Evolutionary conservation across 768 basidiomycete species (phyloP).

Genomic region (Russula ochroleuca): DNA sequence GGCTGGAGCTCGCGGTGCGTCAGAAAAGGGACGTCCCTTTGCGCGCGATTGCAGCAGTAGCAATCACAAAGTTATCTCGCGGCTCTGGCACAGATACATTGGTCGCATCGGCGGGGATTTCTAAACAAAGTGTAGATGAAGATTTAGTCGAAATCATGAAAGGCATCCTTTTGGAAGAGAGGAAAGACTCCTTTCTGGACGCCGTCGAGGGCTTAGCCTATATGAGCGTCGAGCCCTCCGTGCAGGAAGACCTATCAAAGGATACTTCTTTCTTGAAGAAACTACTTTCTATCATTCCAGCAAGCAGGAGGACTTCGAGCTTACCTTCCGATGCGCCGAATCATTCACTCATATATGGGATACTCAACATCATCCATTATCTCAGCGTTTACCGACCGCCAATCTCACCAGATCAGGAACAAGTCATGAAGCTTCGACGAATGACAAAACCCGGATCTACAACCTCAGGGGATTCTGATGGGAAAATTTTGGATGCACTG

Average conservation of each 20-base stretch:
- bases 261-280: conserved; percentile 49
- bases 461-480: conserved; percentile 18
- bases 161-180: conserved; percentile 24
- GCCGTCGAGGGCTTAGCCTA: conserved; percentile 82
- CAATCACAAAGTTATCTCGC: conserved; percentile 72
- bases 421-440: conserved; percentile 70
- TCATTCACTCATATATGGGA: conserved; percentile 67
- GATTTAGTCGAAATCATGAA: conserved; percentile 33
- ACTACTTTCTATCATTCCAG: conserved; percentile 35
- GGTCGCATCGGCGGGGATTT: conserved; percentile 18
- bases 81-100: conserved; percentile 48
- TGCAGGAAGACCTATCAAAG: conserved; percentile 57
- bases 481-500: conserved; percentile 32
- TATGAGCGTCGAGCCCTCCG: conserved; percentile 54
- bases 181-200: conserved; percentile 44
- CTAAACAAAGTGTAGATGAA: conserved; percentile 10
- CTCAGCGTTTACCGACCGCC: conserved; percentile 65
- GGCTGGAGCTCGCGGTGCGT: conserved; percentile 61
- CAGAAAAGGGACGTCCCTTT: conserved; percentile 44
- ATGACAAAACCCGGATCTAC: conserved; percentile 52
- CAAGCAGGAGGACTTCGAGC: conserved; percentile 23
- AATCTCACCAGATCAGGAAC: conserved; percentile 74
- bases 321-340: conserved; percentile 33
- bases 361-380: conserved; percentile 72
- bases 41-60: conserved; percentile 62